phyloP scores from a whole-genome alignment of 2,329 filamentous ascomycete species.

The Stromatinia cepivora region DNA sequence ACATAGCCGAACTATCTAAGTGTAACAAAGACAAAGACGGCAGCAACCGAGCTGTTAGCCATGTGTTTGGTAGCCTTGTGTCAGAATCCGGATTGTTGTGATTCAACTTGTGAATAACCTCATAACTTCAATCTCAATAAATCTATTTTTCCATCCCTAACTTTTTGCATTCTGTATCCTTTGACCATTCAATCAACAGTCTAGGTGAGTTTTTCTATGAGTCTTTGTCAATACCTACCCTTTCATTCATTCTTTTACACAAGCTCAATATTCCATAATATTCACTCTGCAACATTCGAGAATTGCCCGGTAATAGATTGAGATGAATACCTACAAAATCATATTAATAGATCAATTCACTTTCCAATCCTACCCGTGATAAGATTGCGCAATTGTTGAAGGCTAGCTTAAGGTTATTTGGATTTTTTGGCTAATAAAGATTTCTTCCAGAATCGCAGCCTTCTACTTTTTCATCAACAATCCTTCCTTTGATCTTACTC shows the following conservation, averaged over 20 bases:
- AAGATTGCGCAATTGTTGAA: not conserved
- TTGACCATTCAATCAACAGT: not conserved
- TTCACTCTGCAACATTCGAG: not conserved
- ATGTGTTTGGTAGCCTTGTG: constrained; percentile 1
- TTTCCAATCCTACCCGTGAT: not conserved
- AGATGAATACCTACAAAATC: not conserved
- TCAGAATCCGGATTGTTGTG: no score
- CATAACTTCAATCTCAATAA: not conserved
- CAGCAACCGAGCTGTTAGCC: constrained; percentile 5
- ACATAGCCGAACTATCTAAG: constrained; percentile 3
- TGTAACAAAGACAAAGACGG: not conserved
- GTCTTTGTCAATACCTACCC: not conserved
- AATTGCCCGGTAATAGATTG: not conserved
- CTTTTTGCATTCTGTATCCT: not conserved
- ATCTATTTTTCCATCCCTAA: not conserved
- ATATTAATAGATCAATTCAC: constrained; percentile 14
- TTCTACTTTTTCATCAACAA: constrained; percentile 1
- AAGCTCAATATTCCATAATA: not conserved
- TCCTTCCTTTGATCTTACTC: not conserved
- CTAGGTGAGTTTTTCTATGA: not conserved
- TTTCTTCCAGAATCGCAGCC: constrained; percentile 12
- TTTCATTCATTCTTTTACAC: not conserved
- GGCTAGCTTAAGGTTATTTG: not conserved
- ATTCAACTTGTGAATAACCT: constrained; percentile 1
- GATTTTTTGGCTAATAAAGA: constrained; percentile 12